Percentiles rank a stretch among this genome's conserved stretches.
Conservation (phyloP, 352 stramenopile species). For the Phytopythium mirpurense region DNA sequence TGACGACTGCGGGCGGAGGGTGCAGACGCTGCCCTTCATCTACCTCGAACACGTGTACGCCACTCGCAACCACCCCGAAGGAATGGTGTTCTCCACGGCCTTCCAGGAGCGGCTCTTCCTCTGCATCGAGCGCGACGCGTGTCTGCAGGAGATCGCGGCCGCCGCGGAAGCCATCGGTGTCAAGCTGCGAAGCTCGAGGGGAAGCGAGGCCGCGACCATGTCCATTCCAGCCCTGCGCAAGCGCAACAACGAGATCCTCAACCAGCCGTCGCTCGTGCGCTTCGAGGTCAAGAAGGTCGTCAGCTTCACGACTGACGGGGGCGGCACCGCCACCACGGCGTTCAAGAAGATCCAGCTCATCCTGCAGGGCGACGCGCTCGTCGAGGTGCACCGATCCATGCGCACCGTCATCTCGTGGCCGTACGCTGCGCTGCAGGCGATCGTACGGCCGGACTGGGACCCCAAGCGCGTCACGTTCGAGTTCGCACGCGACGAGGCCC, state of each 20-base stretch:
- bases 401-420: constrained; percentile 50
- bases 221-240: constrained; percentile 24
- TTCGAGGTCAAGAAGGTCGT: constrained; percentile 58
- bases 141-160: constrained; percentile 47
- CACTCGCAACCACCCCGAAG: constrained; percentile 39
- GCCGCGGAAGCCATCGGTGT: constrained; percentile 43
- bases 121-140: constrained; percentile 50
- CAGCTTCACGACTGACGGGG: constrained; percentile 10
- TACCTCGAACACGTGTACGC: constrained; percentile 44
- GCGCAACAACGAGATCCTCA: constrained; percentile 49
- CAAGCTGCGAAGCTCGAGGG: constrained; percentile 28
- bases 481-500: constrained; percentile 52
- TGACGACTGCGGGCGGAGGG: constrained; percentile 36
- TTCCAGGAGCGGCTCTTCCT: constrained; percentile 72
- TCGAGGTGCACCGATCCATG: constrained; percentile 63
- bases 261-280: constrained; percentile 49
- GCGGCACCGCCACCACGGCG: constrained; percentile 18
- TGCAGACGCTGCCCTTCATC: constrained; percentile 46
- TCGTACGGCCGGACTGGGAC: constrained; percentile 56
- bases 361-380: constrained; percentile 43
- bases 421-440: constrained; percentile 40
- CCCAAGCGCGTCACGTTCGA: constrained; percentile 50
- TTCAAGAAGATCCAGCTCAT: constrained; percentile 63
- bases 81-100: constrained; percentile 49
- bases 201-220: constrained; percentile 37